phyloP scores from a whole-genome alignment of 345 rosid species.

The Ceriops tagal region DNA sequence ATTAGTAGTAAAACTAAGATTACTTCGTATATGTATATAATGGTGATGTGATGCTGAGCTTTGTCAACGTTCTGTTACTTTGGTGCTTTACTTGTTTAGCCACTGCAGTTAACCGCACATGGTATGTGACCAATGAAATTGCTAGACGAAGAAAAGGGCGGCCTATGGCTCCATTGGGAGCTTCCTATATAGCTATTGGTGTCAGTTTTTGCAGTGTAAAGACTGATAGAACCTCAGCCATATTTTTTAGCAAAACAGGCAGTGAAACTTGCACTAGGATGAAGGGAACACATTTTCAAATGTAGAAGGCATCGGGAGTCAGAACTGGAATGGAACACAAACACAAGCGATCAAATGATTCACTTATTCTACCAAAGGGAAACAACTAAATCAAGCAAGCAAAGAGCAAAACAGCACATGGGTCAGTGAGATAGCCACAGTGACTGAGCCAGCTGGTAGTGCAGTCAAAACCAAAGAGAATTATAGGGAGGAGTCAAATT shows the following conservation, averaged over 20 bases:
- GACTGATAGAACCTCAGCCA: background rate
- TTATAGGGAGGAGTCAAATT: no score
- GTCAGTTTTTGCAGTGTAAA: background rate
- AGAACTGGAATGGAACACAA: conserved; percentile 7
- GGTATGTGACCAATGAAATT: conserved; percentile 19
- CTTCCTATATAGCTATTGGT: background rate
- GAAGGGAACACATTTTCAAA: conserved; percentile 33
- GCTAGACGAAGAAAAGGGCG: conserved; percentile 11
- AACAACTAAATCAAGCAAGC: conserved; percentile 10
- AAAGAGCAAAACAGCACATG: conserved; percentile 23
- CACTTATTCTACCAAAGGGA: background rate
- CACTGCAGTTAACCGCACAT: conserved; percentile 19
- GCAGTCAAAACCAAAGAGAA: conserved; percentile 35
- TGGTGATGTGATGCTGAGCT: background rate
- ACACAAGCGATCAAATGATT: background rate
- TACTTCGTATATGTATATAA: background rate
- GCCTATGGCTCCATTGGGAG: conserved; percentile 7
- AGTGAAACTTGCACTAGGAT: conserved; percentile 21
- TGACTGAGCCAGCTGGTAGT: conserved; percentile 39
- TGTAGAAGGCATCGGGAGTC: conserved; percentile 1
- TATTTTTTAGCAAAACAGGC: conserved; percentile 18
- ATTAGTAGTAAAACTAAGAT: background rate
- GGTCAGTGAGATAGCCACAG: conserved; percentile 27
- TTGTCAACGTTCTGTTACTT: conserved; percentile 1
- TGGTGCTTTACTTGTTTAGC: background rate